Evolutionary conservation across 2,329 filamentous ascomycete genomes (phyloP), one percentile per base, ranked within the genome.

Genomic region (Calonectria multiphialidica): DNA sequence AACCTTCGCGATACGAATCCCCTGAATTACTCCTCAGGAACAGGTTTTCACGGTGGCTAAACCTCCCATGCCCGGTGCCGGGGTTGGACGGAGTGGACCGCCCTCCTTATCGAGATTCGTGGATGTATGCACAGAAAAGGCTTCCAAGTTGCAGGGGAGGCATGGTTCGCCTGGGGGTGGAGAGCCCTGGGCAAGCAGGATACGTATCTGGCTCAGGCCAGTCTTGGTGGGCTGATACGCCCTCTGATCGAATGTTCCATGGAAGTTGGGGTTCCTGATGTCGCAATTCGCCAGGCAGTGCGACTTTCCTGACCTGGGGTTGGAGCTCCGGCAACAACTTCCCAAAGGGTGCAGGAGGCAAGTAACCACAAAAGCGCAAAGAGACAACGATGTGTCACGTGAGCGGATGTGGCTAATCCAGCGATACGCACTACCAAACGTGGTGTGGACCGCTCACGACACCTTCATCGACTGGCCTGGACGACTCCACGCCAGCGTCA

Each of bases 221-320:
- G 62, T 23, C 49, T 47, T 33, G 64, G 65, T 76, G 70, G 57
- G 71, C 68, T 76, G 72, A 72, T 70, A 12, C 57, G 68, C 68
- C 13, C 25, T 72, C 49, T 44, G 44, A 74, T 74, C 72, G 74
- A 73, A 74, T 68, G 74, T 75, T 75, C 71, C 45, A 74, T 72
- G 35, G 70, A 72, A 72, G 63, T 63, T 40, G 57, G 65, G 47
- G 57, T 66, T 67, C 18, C 40, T 33, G 55, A 45, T 53, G 69
- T 63, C 40, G 50, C 62, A 65, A 50, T 67, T 64, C 21, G 40
- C 45, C 33, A 49, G 35, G 37, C 65, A 61, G 45, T 49, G 65
- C 45, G 62, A 68, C 44, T 44, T 33, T 49, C 61, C 49, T 42
- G 37, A 25, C 55, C 35, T 40, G 42, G 23, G 42, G 64, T 16